Conservation (phyloP, 805 yeast genomes). For the Kodamaea restingae region DNA sequence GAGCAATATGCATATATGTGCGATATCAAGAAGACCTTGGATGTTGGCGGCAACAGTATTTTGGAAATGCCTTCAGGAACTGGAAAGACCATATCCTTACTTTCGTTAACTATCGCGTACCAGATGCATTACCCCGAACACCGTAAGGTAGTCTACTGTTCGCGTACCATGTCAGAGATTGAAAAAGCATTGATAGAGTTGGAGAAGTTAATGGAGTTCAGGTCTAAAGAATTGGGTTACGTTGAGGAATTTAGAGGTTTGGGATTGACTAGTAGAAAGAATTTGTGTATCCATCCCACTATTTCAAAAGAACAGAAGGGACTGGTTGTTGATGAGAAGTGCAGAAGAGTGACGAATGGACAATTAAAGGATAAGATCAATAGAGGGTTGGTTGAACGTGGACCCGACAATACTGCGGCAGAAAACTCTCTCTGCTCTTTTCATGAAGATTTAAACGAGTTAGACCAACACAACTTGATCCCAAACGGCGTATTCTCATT, state of each 20-base stretch:
- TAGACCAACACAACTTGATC: conserved; percentile 82
- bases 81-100: conserved; percentile 90
- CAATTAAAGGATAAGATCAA: conserved; percentile 66
- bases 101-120: conserved; percentile 90
- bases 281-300: conserved; percentile 84
- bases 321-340: conserved; percentile 88
- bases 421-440: conserved; percentile 62
- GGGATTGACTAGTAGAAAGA: conserved; percentile 92
- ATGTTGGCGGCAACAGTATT: conserved; percentile 95
- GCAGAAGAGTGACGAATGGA: conserved; percentile 93
- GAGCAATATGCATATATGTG: conserved; percentile 98
- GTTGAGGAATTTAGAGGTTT: conserved; percentile 90
- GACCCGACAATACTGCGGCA: conserved; percentile 23
- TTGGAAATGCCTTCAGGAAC: conserved; percentile 99
- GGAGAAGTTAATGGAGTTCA: conserved; percentile 79
- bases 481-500: conserved; percentile 95
- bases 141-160: conserved; percentile 90
- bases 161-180: conserved; percentile 99
- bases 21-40: conserved; percentile 87
- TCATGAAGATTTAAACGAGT: conserved; percentile 84
- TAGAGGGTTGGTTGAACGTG: conserved; percentile 41
- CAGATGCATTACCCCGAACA: conserved; percentile 95
- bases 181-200: conserved; percentile 95
- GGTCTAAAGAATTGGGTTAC: conserved; percentile 78
- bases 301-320: conserved; percentile 90